A percentile compares a stretch with the other conserved stretches of the same genome.
Evolutionary conservation across 139 green algal genomes (phyloP).

Genomic region (Tetradesmus lagerheimii): DNA sequence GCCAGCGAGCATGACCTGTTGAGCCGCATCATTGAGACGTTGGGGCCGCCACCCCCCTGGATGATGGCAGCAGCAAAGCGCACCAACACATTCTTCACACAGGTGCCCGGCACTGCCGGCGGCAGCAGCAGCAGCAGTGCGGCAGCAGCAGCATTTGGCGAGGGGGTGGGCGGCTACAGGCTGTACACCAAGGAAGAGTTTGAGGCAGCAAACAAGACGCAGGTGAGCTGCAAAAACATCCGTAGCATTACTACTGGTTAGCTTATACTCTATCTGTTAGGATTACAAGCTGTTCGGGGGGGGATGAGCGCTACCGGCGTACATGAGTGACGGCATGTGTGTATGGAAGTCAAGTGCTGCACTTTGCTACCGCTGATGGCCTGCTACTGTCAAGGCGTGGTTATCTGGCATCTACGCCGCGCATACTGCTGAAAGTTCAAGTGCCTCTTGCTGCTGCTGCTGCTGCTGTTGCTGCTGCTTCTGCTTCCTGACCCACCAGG

Average conservation of each 20-base stretch:
- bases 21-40: conserved; percentile 86
- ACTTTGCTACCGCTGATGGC: too few species aligned
- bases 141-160: conserved; percentile 10
- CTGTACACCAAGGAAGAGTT: conserved; percentile 80
- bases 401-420: too few species aligned
- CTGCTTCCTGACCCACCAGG: not conserved
- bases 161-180: conserved; percentile 27
- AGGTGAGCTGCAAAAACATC: conserved; percentile 20
- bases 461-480: not conserved
- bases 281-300: too few species aligned
- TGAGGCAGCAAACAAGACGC: conserved; percentile 61
- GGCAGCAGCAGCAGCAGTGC: not conserved
- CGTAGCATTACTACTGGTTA: too few species aligned
- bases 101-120: conserved; percentile 35
- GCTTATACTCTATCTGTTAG: too few species aligned
- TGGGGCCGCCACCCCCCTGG: conserved; percentile 79
- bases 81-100: conserved; percentile 86
- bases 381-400: too few species aligned
- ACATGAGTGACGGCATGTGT: too few species aligned
- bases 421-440: too few species aligned
- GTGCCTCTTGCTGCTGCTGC: too few species aligned
- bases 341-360: too few species aligned
- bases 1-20: conserved; percentile 96
- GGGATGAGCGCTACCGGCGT: too few species aligned
- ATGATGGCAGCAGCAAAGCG: conserved; percentile 81